These are phyloP conservation scores for Metarhizium humberi DNA, from an alignment of 2,329 filamentous ascomycete species.

Conservation along the genomic window DNA sequence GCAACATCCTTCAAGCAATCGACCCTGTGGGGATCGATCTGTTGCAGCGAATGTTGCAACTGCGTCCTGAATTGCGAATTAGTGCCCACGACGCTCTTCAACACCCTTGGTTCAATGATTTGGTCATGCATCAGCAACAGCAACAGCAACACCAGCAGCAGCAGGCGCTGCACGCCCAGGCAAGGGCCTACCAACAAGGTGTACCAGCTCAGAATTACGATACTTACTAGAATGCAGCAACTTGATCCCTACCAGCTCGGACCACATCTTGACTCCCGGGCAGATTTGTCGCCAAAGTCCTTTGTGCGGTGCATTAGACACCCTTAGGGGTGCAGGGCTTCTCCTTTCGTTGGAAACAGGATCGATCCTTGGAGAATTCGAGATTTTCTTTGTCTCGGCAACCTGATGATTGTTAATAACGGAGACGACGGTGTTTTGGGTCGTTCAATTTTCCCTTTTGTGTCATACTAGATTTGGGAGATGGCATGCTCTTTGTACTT, in stretches of 20 bases:
- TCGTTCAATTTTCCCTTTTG: neutral
- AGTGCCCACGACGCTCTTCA: slow-evolving; percentile 77
- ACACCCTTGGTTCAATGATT: slow-evolving; percentile 86
- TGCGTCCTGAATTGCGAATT: slow-evolving; percentile 84
- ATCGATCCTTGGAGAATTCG: neutral
- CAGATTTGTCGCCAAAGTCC: neutral
- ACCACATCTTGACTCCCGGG: neutral
- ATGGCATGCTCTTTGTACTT: neutral
- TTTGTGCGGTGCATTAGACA: neutral
- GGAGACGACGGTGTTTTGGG: neutral
- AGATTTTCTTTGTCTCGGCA: neutral
- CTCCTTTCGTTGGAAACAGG: neutral
- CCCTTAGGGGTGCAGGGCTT: neutral
- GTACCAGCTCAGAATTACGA: slow-evolving; percentile 30
- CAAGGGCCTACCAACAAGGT: slow-evolving; percentile 28
- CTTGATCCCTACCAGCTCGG: neutral
- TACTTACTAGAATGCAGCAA: slow-evolving; percentile 18
- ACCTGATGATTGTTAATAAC: neutral
- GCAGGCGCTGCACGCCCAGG: slow-evolving; percentile 32
- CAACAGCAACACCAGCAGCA: slow-evolving; percentile 21
- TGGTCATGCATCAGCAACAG: slow-evolving; percentile 48
- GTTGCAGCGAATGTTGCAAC: slow-evolving; percentile 81
- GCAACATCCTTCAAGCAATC: slow-evolving; percentile 80
- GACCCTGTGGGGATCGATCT: slow-evolving; percentile 82
- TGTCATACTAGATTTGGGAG: neutral